A percentile compares a stretch with the other conserved stretches of the same genome.
Conservation (phyloP, 225 moss, liverwort and hornwort species). For the Marchantia polymorpha region DNA sequence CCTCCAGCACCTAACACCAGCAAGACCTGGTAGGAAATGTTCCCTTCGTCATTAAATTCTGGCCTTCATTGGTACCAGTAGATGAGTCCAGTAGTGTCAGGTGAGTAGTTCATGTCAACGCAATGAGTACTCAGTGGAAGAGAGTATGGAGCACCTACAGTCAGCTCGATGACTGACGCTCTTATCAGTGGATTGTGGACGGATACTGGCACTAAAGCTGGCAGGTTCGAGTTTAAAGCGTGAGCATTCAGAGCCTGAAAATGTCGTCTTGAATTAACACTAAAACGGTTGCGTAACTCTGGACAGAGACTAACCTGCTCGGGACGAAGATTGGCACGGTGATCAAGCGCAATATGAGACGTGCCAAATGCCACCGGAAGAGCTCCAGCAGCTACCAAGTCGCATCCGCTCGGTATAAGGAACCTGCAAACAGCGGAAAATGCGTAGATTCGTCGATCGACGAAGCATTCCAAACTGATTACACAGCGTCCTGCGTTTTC, state of each 20-base stretch:
- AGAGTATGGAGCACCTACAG: not conserved
- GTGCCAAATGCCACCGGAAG: constrained; percentile 81
- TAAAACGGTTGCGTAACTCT: not conserved
- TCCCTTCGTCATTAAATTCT: not conserved
- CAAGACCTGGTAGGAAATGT: constrained; percentile 58
- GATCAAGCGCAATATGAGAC: constrained; percentile 72
- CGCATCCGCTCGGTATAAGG: constrained; percentile 70
- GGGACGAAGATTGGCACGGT: constrained; percentile 75
- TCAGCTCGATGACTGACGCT: not conserved
- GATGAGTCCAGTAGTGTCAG: not conserved
- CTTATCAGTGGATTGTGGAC: not conserved
- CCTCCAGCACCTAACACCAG: constrained; percentile 93
- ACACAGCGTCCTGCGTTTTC: too few species aligned
- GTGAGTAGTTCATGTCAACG: too few species aligned
- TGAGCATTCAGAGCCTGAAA: too few species aligned
- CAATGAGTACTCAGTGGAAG: not conserved
- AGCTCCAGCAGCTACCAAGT: constrained; percentile 74
- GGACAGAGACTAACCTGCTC: constrained; percentile 60
- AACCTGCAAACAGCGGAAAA: constrained; percentile 51
- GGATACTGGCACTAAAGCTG: too few species aligned
- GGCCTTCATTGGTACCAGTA: not conserved
- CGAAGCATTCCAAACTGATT: too few species aligned
- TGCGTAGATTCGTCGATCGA: too few species aligned
- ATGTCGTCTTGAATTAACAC: too few species aligned
- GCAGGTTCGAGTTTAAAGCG: too few species aligned